A percentile compares a stretch with the other conserved stretches of the same genome.
phyloP scores from a whole-genome alignment of 2,329 filamentous ascomycete genomes.

The Annulohypoxylon truncatum region DNA sequence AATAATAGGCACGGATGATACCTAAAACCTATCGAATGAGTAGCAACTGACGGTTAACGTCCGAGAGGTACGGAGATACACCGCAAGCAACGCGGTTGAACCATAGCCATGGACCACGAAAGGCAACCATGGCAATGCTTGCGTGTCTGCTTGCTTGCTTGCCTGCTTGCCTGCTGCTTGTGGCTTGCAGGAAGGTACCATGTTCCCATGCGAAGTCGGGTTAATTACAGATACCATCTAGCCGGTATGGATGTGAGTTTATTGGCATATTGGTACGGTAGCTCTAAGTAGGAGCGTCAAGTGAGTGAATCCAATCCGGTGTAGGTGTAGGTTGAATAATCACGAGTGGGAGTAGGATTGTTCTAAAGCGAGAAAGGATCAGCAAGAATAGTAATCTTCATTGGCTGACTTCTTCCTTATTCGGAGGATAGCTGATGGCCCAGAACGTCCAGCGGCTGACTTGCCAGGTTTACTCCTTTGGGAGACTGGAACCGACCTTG shows the following conservation, averaged over 20 bases:
- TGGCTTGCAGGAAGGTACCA: conserved; percentile 17
- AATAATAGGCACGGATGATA: conserved; percentile 24
- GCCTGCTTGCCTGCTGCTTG: not conserved
- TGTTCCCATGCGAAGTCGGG: conserved; percentile 24
- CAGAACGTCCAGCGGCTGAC: conserved; percentile 32
- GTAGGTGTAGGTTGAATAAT: conserved; percentile 11
- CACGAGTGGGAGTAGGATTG: conserved; percentile 29
- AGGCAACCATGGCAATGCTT: conserved; percentile 29
- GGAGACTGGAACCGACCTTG: conserved; percentile 2
- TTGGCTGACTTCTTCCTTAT: conserved; percentile 40
- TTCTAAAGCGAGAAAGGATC: conserved; percentile 28
- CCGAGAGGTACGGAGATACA: conserved; percentile 17
- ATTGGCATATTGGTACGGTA: conserved; percentile 7
- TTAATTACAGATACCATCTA: conserved; percentile 13
- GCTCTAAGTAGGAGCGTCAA: conserved; percentile 15
- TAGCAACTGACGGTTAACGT: conserved; percentile 15
- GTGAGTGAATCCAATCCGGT: conserved; percentile 2
- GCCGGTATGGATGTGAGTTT: not conserved
- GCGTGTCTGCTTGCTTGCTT: conserved; percentile 13
- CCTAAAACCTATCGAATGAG: conserved; percentile 18
- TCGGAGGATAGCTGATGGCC: conserved; percentile 28
- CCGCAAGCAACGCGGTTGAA: not conserved
- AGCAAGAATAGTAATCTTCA: conserved; percentile 22
- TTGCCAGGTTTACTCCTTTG: not conserved
- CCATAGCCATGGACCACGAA: conserved; percentile 12